These are phyloP conservation scores for Panicum virgatum DNA, from an alignment of 202 grass and related monocot species.

Conservation along the genomic window DNA sequence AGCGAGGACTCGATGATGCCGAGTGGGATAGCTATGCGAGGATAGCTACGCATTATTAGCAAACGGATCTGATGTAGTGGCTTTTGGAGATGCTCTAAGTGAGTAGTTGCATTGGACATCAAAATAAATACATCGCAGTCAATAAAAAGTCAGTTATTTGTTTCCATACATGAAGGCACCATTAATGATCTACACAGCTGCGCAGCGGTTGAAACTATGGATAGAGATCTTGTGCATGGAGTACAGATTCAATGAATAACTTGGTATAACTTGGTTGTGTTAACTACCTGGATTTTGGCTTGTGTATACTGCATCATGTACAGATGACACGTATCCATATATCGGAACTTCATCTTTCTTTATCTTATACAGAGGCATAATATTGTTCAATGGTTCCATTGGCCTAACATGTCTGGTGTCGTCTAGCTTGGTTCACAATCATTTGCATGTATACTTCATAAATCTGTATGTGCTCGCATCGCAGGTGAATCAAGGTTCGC, in stretches of 20 bases:
- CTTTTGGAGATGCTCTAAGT: no score
- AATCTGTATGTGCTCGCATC: background rate
- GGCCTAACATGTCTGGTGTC: conserved; percentile 3
- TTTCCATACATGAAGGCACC: no score
- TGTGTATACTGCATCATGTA: background rate
- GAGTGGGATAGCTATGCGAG: no score
- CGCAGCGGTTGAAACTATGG: no score
- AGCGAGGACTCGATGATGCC: no score
- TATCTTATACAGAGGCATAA: background rate
- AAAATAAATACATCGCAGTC: no score
- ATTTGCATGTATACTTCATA: background rate
- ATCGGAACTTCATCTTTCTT: background rate
- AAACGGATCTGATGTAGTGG: no score
- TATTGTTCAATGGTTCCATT: background rate
- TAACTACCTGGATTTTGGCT: background rate
- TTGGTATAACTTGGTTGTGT: background rate
- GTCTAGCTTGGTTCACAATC: background rate
- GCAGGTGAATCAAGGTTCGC: background rate
- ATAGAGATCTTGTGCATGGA: no score
- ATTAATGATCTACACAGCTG: no score
- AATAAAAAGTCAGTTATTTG: no score
- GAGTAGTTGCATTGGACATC: no score
- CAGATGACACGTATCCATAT: background rate
- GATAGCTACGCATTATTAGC: no score
- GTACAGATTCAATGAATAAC: background rate